Base-by-base conservation (phyloP, 2,329 filamentous ascomycete genomes). In the Corniculantispora saksenae region DNA sequence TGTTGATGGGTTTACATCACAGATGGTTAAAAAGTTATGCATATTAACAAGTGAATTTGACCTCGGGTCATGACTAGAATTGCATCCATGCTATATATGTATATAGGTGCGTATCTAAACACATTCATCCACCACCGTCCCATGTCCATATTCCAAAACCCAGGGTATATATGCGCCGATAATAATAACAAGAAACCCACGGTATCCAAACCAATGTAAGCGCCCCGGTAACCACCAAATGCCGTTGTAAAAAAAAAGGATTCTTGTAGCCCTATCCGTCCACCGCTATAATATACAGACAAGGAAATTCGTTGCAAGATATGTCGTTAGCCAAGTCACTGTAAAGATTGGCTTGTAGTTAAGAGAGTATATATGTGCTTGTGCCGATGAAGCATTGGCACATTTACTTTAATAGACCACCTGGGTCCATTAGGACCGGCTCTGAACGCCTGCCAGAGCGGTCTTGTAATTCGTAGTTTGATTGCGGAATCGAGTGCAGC, bases 401-500 rank as follows among this genome's bases (percentile, higher is more conserved):
- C n/a, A 10, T 3, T 59, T 29, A 29, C 32, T 55, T 38, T 12
- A 61, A 51, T 8, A 83, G 73, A 54, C 80, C 79, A 19, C 80
- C 80, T 3, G 74, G 72, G 66, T 82, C 80, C 54, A 72, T 74
- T 2, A 82, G 72, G 45, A 76, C 70, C 3, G 76, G 74, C 27
- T 73, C 73, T 3, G 71, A 69, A 21, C 25, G 73, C 75, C 54
- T 71, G 13, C 74, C 69, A 19, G 70, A 68, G 27, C 74, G 75
- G 27, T 75, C 72, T 4, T 72, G 66, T 21, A 76, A 71, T 65
- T 79, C 77, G 57, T 75, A 71, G 3, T 73, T 74, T 27, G 78
- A 76, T 66, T 81, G 82, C 2, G 78, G 78, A 67, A 84, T 83
- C 2, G 82, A 73, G 55, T 82, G 77, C 35, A 84, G 70, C 67